Evolutionary conservation across 305 asterid genomes (phyloP).

Genomic region (Withania somnifera): DNA sequence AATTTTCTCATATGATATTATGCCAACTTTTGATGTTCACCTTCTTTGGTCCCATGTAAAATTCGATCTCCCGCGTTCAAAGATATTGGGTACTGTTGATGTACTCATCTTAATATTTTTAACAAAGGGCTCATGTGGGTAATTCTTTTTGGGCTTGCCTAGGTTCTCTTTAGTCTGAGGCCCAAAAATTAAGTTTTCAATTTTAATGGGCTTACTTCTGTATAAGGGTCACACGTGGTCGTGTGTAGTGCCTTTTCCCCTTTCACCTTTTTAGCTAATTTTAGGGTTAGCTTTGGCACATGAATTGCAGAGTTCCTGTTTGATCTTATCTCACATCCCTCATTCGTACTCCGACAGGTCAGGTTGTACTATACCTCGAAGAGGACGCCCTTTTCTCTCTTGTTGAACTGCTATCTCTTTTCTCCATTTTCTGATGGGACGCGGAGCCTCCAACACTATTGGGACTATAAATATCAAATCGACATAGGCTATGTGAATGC

Average conservation of each 20-base stretch:
- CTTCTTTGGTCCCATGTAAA: background rate
- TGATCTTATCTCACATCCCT: background rate
- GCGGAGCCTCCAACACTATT: background rate
- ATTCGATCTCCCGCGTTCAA: too few relatives aligned
- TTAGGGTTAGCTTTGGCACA: background rate
- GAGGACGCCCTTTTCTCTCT: background rate
- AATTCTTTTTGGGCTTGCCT: background rate
- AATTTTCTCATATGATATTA: too few relatives aligned
- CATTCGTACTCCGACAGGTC: too few relatives aligned
- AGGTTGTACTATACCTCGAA: too few relatives aligned
- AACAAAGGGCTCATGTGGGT: background rate
- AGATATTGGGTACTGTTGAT: too few relatives aligned
- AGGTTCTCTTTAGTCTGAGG: too few relatives aligned
- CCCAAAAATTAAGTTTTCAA: background rate
- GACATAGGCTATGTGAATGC: background rate
- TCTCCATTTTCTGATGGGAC: background rate
- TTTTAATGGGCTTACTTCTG: background rate
- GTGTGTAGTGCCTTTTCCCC: too few relatives aligned
- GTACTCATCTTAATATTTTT: too few relatives aligned
- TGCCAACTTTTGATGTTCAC: too few relatives aligned
- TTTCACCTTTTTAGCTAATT: too few relatives aligned
- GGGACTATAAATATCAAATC: too few relatives aligned
- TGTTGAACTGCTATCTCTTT: background rate
- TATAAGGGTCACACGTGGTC: background rate
- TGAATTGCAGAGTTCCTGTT: background rate